Base-by-base conservation (phyloP, 495 filamentous ascomycete genomes). In the Venustampulla echinocandica region DNA sequence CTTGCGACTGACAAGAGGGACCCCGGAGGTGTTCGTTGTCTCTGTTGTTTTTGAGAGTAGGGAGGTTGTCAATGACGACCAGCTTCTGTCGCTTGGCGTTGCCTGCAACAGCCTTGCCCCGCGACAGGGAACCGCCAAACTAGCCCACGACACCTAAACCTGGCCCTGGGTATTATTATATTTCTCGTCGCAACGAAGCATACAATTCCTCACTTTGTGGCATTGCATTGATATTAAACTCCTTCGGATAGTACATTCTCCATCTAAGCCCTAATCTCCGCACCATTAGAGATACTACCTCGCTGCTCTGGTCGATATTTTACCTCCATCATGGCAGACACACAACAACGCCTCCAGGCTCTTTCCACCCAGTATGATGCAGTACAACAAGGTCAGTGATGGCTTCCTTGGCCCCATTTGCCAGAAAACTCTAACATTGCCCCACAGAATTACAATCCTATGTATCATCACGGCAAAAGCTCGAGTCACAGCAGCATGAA, bases 401-500 rank as follows among this genome's bases (percentile, higher is more conserved):
- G n/a, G n/a, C n/a, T n/a, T n/a, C n/a, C n/a, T n/a, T n/a, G n/a
- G n/a, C n/a, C n/a, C 3, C 7, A n/a, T 10, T 40, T 10, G 17
- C 6, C 37, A 6, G 17, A 40, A 30, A 17, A n/a, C 11, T 40
- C 37, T 21, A 40, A 22, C 5, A 14, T 40, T n/a, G 17, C 37
- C 6, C 11, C 5, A n/a, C 53, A 93, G 92, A 97, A 50, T 75
- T 97, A 41, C 81, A 84, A 64, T 70, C 74, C 35, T 65, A 77
- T 18, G 73, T 97, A 35, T 70, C 80, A 15, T 81, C 90, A n/a
- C 79, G 87, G 34, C 89, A 98, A 65, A 90, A 83, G 63, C 81
- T 98, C 33, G 90, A 96, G 63, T 86, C 87, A 20, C 92, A 98
- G 64, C 80, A 84, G 53, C 84, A 95, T 61, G 92, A 98, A 63